Evolutionary conservation across 2,329 filamentous ascomycete genomes (phyloP).

Genomic region (Ascochyta viciae-villosae): DNA sequence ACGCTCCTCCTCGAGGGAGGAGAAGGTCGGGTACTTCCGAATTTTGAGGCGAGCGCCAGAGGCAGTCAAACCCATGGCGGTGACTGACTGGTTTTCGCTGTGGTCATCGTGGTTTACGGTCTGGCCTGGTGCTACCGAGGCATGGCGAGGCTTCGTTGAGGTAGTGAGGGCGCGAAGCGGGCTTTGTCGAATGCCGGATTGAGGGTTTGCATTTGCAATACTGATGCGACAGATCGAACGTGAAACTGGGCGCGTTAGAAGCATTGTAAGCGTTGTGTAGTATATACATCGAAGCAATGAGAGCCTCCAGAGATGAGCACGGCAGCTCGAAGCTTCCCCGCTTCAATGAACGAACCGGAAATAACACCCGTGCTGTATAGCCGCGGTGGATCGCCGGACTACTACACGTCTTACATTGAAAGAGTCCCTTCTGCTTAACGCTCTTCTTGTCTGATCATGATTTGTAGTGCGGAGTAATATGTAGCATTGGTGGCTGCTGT

Average conservation of each 20-base stretch:
- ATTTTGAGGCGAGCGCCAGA: constrained; percentile 56
- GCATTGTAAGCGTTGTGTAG: background rate
- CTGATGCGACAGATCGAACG: background rate
- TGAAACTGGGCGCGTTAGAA: background rate
- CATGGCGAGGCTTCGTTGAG: constrained; percentile 21
- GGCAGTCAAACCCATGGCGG: constrained; percentile 56
- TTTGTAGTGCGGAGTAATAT: background rate
- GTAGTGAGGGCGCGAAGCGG: constrained; percentile 19
- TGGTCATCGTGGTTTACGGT: constrained; percentile 47
- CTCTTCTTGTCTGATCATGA: background rate
- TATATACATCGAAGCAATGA: background rate
- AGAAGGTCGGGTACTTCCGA: constrained; percentile 53
- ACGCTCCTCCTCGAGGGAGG: constrained; percentile 50
- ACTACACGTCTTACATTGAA: background rate
- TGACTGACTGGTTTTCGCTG: constrained; percentile 52
- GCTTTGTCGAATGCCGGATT: too few relatives aligned
- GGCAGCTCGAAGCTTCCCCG: constrained; percentile 11
- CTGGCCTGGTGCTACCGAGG: constrained; percentile 23
- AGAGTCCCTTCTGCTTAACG: background rate
- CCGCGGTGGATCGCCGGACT: background rate
- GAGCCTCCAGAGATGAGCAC: background rate
- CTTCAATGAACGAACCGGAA: constrained; percentile 4
- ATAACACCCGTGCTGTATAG: background rate
- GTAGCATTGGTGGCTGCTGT: background rate
- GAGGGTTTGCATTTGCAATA: background rate